phyloP scores from a whole-genome alignment of 805 yeast species.

The Metschnikowia corniflorae region DNA sequence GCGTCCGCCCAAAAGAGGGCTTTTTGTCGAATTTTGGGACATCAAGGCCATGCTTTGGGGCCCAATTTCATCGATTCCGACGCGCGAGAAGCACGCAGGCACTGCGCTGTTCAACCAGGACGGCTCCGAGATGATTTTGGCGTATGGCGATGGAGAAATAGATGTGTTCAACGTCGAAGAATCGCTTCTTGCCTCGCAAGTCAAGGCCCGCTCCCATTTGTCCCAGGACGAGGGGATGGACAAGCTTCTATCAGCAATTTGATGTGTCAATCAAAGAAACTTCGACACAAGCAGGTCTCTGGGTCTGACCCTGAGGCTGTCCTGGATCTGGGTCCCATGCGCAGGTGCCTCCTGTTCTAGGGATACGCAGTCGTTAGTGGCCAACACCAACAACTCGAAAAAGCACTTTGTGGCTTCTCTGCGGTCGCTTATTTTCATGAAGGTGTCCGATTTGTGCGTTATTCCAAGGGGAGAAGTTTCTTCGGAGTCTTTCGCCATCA shows the following conservation, averaged over 20 bases:
- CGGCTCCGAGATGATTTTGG: slow-evolving; percentile 13
- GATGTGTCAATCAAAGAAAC: slow-evolving; percentile 13
- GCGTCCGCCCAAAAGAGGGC: slow-evolving; percentile 11
- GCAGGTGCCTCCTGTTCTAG: slow-evolving; percentile 50
- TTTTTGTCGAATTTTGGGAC: slow-evolving; percentile 19
- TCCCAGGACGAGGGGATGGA: slow-evolving; percentile 7
- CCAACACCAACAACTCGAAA: slow-evolving; percentile 78
- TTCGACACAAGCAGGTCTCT: slow-evolving; percentile 36
- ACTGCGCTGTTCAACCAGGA: slow-evolving; percentile 12
- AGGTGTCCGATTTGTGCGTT: slow-evolving; percentile 11
- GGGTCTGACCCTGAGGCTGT: slow-evolving; percentile 51
- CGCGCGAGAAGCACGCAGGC: slow-evolving; percentile 6
- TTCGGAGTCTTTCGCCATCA: slow-evolving; percentile 37
- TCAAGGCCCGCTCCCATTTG: slow-evolving; percentile 2
- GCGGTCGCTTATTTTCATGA: slow-evolving; percentile 35
- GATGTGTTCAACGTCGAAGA: slow-evolving; percentile 14
- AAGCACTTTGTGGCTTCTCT: slow-evolving; percentile 69
- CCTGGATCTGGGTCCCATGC: slow-evolving; percentile 42
- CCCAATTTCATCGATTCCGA: slow-evolving; percentile 13
- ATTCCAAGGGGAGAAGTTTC: slow-evolving; percentile 23
- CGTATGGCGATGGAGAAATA: slow-evolving; percentile 15
- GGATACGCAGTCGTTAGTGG: slow-evolving; percentile 67
- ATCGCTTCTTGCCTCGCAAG: slow-evolving; percentile 8
- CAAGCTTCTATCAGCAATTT: slow-evolving; percentile 4
- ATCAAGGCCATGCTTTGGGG: slow-evolving; percentile 8